phyloP scores from a whole-genome alignment of 1,139 yeast genomes.

The Nadsonia commutata region DNA sequence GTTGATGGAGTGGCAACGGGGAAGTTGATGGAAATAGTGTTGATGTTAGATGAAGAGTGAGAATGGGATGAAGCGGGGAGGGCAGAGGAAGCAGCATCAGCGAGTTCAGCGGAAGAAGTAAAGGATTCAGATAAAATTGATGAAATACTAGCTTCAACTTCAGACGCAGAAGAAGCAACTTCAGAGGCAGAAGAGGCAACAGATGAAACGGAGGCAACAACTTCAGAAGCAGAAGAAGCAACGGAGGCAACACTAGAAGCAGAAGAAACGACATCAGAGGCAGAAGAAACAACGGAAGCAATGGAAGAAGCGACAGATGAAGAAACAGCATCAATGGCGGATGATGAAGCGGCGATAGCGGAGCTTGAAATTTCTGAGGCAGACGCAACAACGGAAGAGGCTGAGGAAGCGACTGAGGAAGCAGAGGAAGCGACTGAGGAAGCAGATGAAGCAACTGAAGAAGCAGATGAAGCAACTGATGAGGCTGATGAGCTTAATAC shows the following conservation, averaged over 20 bases:
- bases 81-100: constrained; percentile 2
- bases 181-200: constrained; percentile 4
- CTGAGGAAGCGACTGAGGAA: constrained; percentile 7
- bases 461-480: constrained; percentile 1
- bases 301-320: constrained; percentile 6
- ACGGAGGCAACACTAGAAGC: constrained; percentile 4
- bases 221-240: constrained; percentile 3
- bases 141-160: constrained; percentile 1
- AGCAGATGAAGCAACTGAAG: constrained; percentile 7
- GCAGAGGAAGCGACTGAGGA: constrained; percentile 4
- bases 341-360: constrained; percentile 5
- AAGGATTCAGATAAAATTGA: constrained; percentile 2
- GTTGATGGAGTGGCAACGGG: constrained; percentile 4
- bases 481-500: background rate
- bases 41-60: constrained; percentile 1
- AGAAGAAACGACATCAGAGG: constrained; percentile 5
- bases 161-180: background rate
- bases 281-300: constrained; percentile 3
- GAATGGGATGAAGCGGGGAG: constrained; percentile 5
- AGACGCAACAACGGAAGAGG: constrained; percentile 5
- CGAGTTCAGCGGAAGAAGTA: constrained; percentile 2
- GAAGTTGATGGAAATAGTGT: constrained; percentile 2
- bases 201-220: constrained; percentile 3
- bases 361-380: constrained; percentile 7
- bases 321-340: constrained; percentile 9